Evolutionary conservation across 805 yeast genomes (phyloP), one percentile per base, ranked within the genome.

Genomic region (Nakazawaea sp.): DNA sequence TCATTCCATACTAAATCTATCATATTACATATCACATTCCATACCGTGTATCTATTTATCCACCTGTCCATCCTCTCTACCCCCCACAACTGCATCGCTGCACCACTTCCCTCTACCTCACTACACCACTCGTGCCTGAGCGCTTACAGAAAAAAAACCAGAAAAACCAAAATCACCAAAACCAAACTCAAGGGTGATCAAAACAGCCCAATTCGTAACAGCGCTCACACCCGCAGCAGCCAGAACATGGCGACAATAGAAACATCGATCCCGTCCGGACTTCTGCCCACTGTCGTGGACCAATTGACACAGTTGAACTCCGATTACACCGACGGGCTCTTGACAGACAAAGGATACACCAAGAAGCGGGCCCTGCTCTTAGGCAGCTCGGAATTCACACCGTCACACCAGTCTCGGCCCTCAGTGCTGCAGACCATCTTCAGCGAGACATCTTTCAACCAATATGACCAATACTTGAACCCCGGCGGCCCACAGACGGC

Each of bases 281-380:
- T 65, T 28, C 62, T 72, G 2, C 51, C 54, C 1, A 52, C 45
- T 4, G 36, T 62, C 1, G 68, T 59, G 35, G 52, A 53, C 24
- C 57, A 58, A 43, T 55, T 78, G 16, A 50, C 54, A 20, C 66
- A 61, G 27, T 59, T 78, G 20, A 62, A 64, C 11, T 49, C 58
- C 8, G 85, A 78, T 43, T 75, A 62, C 43, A 64, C 66, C 45
- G 88, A 82, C 25, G 90, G 87, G 1, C 79, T 78, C 41, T 61
- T 83, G 39, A 82, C 92, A 0, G 79, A 70, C 32, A 83, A 81
- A 51, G 90, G 92, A 2, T 83, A 78, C 51, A 61, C 65, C 30
- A 79, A 72, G 46, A 80, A 77, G 43, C 59, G 85, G 42, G 68
- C 61, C 30, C 60, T 53, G 43, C 49, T 73, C 16, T 51, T 69